phyloP scores from a whole-genome alignment of 805 yeast genomes.

The Saturnispora serradocipensis region DNA sequence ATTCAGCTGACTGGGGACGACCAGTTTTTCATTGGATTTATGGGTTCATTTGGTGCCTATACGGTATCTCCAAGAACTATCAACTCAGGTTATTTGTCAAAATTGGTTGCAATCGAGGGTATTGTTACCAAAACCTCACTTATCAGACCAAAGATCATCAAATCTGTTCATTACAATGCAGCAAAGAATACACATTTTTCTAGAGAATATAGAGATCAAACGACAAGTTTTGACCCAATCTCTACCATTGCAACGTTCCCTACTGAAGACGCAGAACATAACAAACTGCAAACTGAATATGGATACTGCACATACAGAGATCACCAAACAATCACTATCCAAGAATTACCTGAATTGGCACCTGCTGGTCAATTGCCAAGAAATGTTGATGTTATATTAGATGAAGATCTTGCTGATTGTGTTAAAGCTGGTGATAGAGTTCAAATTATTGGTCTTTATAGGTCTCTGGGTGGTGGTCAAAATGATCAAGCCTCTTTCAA shows the following conservation, averaged over 20 bases:
- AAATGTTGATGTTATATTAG: conserved; percentile 83
- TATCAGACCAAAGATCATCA: conserved; percentile 83
- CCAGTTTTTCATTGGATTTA: conserved; percentile 67
- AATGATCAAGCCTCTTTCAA: conserved; percentile 57
- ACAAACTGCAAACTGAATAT: conserved; percentile 80
- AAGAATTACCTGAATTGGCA: conserved; percentile 96
- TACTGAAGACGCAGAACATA: conserved; percentile 85
- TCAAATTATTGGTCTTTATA: conserved; percentile 87
- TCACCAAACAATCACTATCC: conserved; percentile 87
- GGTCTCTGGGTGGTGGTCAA: conserved; percentile 77
- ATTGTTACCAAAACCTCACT: conserved; percentile 90
- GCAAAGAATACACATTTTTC: conserved; percentile 77
- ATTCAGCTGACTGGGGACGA: conserved; percentile 49
- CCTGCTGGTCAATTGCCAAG: conserved; percentile 98
- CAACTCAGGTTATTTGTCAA: conserved; percentile 65
- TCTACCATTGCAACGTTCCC: conserved; percentile 83
- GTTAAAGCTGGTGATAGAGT: conserved; percentile 96
- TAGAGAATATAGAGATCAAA: conserved; percentile 86
- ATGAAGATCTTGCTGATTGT: conserved; percentile 86
- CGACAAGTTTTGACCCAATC: conserved; percentile 81
- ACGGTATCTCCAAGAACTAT: conserved; percentile 83
- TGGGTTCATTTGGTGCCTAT: conserved; percentile 87
- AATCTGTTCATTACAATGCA: conserved; percentile 91
- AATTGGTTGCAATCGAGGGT: conserved; percentile 84
- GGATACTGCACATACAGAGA: conserved; percentile 90